Evolutionary conservation across 2,329 filamentous ascomycete species (phyloP), one percentile per base, ranked within the genome.

Genomic region (Colletotrichum orbiculare): DNA sequence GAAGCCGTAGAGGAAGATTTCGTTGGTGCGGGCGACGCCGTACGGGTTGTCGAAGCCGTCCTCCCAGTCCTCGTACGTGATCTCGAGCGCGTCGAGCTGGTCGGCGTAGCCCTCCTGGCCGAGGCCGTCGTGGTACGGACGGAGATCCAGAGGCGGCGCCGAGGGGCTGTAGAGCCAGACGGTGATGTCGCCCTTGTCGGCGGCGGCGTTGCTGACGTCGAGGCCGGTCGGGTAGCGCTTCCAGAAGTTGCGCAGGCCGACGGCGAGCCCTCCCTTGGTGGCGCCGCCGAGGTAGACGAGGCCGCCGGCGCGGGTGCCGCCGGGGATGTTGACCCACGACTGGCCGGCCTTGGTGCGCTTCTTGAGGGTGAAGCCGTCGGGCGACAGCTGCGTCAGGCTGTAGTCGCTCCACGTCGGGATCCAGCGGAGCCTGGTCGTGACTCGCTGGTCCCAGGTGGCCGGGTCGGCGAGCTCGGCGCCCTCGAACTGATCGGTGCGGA

Each of bases 21-120:
- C 85, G 64, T 83, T 89, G 0, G 86, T 89, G 43, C 85, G 76
- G 0, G 81, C 85, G 39, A 89, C 83, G 0, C 87, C 87, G 53
- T 85, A 83, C 0, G 87, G 83, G 0, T 84, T 87, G 60, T 84
- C 79, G 46, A 86, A 87, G 0, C 81, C 82, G 0, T 73, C 74
- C 64, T 89, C 86, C 65, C 81, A 89, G 66, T 89, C 87, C 64
- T 90, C 87, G 63, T 90, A 90, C 0, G 87, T 90, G 25, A 89
- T 85, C 34, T 87, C 81, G 0, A 89, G 78, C 2, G 85, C 87
- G 63, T 88, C 86, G 1, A 88, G 75, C 71, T 90, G 83, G 15
- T 89, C 80, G 0, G 76, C 78, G 63, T 88, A 89, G 0, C 80
- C 84, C 47, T 87, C 80, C 68, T 85, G 71, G 0, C 85, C 85